Conservation (phyloP, 306 rosid genomes). For the Sicyos baderoa region DNA sequence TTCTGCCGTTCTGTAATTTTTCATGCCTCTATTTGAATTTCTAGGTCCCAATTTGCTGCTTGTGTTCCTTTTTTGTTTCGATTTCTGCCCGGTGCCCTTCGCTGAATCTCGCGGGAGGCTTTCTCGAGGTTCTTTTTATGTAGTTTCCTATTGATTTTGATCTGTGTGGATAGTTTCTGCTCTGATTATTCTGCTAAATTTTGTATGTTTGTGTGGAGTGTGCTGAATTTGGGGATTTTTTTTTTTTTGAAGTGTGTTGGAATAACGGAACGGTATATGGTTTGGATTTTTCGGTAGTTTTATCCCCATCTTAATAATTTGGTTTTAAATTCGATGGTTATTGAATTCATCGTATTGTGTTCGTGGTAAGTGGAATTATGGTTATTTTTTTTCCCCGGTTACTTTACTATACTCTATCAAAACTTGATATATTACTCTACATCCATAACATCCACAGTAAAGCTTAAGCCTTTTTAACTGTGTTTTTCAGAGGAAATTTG, state of each 20-base stretch:
- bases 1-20: no score
- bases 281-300: background rate
- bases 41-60: slow-evolving; percentile 1
- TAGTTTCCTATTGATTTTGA: background rate
- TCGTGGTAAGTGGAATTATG: no score
- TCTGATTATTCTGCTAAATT: background rate
- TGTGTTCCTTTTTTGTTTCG: background rate
- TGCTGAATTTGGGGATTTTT: slow-evolving; percentile 1
- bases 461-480: background rate
- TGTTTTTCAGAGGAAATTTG: background rate
- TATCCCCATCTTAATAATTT: background rate
- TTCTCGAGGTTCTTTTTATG: background rate
- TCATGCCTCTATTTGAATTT: background rate
- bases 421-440: no score
- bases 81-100: background rate
- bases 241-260: background rate
- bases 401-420: no score
- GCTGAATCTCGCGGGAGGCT: background rate
- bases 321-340: background rate
- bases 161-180: background rate
- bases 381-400: no score
- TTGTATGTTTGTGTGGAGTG: slow-evolving; percentile 1
- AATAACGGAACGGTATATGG: background rate
- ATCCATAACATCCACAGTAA: background rate
- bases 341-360: background rate